Evolutionary conservation across 2,329 filamentous ascomycete species (phyloP).

Genomic region (Didymella sp.): DNA sequence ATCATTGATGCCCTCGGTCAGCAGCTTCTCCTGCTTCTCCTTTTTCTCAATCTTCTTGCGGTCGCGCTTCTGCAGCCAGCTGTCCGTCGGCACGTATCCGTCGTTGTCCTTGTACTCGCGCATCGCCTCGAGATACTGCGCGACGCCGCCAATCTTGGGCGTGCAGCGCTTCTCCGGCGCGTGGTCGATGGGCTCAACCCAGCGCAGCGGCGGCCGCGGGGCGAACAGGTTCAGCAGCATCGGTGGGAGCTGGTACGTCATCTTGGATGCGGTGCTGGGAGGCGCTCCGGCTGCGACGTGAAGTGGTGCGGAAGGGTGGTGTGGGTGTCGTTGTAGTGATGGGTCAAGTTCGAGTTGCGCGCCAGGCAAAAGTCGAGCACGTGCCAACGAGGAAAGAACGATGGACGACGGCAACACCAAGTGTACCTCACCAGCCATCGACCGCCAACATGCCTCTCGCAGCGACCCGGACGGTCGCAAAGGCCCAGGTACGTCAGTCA

Average conservation of each 20-base stretch:
- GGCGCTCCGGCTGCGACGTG: slow-evolving; percentile 41
- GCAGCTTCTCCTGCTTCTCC: slow-evolving; percentile 67
- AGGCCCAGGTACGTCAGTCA: slow-evolving; percentile 59
- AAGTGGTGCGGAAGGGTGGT: slow-evolving; percentile 25
- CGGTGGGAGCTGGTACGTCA: slow-evolving; percentile 96
- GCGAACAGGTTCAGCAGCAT: slow-evolving; percentile 94
- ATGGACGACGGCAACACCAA: slow-evolving; percentile 1
- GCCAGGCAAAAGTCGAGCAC: slow-evolving; percentile 31
- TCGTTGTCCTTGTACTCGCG: slow-evolving; percentile 80
- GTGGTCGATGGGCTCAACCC: slow-evolving; percentile 82
- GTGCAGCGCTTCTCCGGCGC: slow-evolving; percentile 83
- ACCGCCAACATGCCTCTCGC: slow-evolving; percentile 55
- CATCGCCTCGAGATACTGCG: slow-evolving; percentile 74
- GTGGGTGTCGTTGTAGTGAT: slow-evolving; percentile 19
- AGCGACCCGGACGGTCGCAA: slow-evolving; percentile 61
- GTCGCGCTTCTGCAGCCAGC: slow-evolving; percentile 88
- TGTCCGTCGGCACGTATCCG: slow-evolving; percentile 82
- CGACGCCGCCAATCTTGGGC: slow-evolving; percentile 74
- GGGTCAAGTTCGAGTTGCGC: slow-evolving; percentile 4
- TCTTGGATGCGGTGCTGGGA: slow-evolving; percentile 55
- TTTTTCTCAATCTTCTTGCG: slow-evolving; percentile 83
- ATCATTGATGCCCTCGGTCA: slow-evolving; percentile 68
- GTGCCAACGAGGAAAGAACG: slow-evolving; percentile 22
- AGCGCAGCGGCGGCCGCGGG: slow-evolving; percentile 89
- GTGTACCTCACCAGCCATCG: slow-evolving; percentile 21